Conservation (phyloP, 306 rosid genomes). For the Argentina anserina region DNA sequence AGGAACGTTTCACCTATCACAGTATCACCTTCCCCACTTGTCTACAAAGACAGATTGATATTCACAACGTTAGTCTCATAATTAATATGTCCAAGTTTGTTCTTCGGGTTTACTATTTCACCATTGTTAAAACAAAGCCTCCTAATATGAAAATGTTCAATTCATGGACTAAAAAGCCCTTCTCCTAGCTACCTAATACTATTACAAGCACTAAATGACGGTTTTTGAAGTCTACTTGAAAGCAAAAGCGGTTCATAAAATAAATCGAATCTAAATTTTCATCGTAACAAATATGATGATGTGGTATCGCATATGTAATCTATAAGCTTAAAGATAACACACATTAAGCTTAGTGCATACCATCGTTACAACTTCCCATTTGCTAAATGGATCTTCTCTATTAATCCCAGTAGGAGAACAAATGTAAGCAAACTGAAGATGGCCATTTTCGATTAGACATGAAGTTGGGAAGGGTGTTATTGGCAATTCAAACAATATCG, state of each 20-base stretch:
- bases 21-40: conserved; percentile 59
- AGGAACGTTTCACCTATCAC: conserved; percentile 37
- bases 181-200: not conserved
- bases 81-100: not conserved
- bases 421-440: not conserved
- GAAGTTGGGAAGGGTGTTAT: conserved; percentile 12
- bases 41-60: conserved; percentile 31
- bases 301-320: no score
- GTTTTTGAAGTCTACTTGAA: no score
- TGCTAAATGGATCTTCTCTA: not conserved
- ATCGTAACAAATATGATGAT: no score
- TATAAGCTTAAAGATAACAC: no score
- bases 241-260: no score
- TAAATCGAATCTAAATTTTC: no score
- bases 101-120: not conserved
- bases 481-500: not conserved
- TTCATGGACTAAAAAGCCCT: conserved; percentile 33
- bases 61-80: not conserved
- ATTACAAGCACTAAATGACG: no score
- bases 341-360: not conserved
- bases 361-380: not conserved
- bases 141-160: not conserved
- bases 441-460: not conserved
- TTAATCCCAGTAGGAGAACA: not conserved
- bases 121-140: not conserved